These are phyloP conservation scores for Daedaleopsis sinensis DNA, from an alignment of 768 basidiomycete genomes.

Conservation along the genomic window DNA sequence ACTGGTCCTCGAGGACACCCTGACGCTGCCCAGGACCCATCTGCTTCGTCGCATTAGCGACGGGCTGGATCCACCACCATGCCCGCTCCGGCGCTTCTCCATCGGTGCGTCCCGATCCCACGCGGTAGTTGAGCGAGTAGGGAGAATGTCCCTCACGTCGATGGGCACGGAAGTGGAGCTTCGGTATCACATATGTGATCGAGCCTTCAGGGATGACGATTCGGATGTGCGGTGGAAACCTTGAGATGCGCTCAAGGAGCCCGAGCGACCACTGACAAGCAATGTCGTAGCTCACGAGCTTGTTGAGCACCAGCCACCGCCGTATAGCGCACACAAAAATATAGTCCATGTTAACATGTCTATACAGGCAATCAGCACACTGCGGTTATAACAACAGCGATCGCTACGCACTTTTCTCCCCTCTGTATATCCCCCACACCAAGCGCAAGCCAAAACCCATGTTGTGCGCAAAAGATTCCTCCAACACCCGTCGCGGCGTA, in stretches of 20 bases:
- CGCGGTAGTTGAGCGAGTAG: constrained; percentile 33
- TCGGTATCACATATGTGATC: constrained; percentile 30
- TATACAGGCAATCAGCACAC: background rate
- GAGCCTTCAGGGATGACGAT: background rate
- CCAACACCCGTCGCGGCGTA: constrained; percentile 22
- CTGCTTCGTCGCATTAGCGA: constrained; percentile 15
- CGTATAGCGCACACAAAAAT: constrained; percentile 13
- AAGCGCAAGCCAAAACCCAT: constrained; percentile 22
- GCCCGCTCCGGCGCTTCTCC: constrained; percentile 28
- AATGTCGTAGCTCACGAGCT: constrained; percentile 24
- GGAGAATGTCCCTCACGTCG: constrained; percentile 22
- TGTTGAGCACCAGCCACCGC: background rate
- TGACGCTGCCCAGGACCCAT: constrained; percentile 22
- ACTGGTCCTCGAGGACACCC: constrained; percentile 24
- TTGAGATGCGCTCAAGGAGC: constrained; percentile 22
- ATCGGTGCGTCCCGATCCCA: constrained; percentile 18
- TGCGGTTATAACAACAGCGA: no score
- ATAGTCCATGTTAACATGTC: constrained; percentile 29
- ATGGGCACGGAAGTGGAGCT: constrained; percentile 37
- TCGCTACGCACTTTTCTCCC: no score
- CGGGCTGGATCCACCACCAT: constrained; percentile 20
- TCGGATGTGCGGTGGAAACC: constrained; percentile 1
- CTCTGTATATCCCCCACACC: constrained; percentile 30
- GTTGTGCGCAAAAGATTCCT: constrained; percentile 21
- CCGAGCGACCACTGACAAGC: constrained; percentile 34